Conservation (phyloP, 495 filamentous ascomycete genomes). For the Aspergillus egyptiacus region DNA sequence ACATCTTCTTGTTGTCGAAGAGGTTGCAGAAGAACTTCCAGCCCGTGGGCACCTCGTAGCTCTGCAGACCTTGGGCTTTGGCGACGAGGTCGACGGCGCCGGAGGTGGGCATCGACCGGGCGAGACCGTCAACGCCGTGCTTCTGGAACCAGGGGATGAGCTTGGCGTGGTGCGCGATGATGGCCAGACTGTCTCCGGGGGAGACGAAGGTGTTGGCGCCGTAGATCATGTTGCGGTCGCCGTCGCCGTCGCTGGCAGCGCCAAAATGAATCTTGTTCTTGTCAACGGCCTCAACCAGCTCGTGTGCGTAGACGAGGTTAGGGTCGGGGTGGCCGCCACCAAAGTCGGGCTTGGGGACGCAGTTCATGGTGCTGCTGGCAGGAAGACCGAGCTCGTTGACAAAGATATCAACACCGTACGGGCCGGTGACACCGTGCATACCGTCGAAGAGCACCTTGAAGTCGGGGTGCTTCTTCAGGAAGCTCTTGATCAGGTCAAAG, state of each 20-base stretch:
- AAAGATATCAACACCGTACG: conserved; percentile 92
- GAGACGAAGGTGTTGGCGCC: conserved; percentile 95
- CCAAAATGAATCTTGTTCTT: conserved; percentile 90
- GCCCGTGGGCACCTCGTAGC: conserved; percentile 95
- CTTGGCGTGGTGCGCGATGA: conserved; percentile 90
- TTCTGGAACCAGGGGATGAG: conserved; percentile 97
- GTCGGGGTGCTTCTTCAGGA: conserved; percentile 75
- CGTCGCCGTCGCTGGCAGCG: conserved; percentile 92
- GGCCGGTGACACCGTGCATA: conserved; percentile 89
- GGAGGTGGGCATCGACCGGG: conserved; percentile 94
- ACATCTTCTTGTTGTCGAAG: conserved; percentile 95
- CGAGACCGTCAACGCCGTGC: conserved; percentile 90
- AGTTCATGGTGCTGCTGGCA: conserved; percentile 81
- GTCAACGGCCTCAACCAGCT: conserved; percentile 88
- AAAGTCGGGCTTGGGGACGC: conserved; percentile 86
- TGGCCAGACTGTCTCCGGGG: conserved; percentile 91
- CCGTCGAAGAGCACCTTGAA: conserved; percentile 98
- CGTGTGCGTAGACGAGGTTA: conserved; percentile 96
- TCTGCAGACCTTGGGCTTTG: conserved; percentile 82
- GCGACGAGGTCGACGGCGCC: conserved; percentile 93
- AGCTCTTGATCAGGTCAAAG: conserved; percentile 88
- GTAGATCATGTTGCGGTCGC: conserved; percentile 99
- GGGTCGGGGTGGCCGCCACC: conserved; percentile 95
- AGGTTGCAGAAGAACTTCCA: conserved; percentile 99
- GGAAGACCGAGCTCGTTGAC: conserved; percentile 82